phyloP scores from a whole-genome alignment of 179 eudicot genomes.

The Silene noctiflora region DNA sequence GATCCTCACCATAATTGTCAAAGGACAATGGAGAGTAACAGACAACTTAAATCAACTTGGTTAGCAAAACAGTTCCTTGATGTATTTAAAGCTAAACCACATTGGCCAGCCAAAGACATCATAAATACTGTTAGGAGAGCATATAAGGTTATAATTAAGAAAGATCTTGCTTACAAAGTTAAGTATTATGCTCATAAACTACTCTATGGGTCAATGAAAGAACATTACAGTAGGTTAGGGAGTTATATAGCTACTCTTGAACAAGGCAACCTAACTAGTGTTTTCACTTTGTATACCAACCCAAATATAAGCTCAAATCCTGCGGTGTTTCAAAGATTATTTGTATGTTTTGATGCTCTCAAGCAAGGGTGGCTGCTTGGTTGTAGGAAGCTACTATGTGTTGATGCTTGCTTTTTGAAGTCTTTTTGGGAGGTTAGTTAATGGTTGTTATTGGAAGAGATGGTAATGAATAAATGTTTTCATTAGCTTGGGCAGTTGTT shows the following conservation, averaged over 20 bases:
- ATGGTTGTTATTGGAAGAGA: no score
- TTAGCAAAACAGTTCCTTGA: not conserved
- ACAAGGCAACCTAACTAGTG: not conserved
- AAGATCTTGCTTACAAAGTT: not conserved
- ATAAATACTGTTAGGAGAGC: not conserved
- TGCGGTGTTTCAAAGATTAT: not conserved
- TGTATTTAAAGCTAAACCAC: not conserved
- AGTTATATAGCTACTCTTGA: not conserved
- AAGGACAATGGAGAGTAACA: no score
- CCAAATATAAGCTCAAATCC: not conserved
- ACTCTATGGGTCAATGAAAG: conserved; percentile 9
- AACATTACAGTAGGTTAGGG: not conserved
- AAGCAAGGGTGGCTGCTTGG: not conserved
- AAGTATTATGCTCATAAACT: conserved; percentile 10
- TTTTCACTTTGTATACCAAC: not conserved
- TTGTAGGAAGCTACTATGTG: no score
- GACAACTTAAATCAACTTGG: no score
- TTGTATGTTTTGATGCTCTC: not conserved
- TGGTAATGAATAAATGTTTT: no score
- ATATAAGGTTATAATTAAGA: not conserved
- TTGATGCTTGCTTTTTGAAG: no score
- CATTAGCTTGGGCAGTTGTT: no score
- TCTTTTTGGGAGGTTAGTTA: no score
- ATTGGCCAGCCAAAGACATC: not conserved
- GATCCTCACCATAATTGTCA: no score